Base-by-base conservation (phyloP, 208 protist genomes). In the Crithidia brevicula region DNA sequence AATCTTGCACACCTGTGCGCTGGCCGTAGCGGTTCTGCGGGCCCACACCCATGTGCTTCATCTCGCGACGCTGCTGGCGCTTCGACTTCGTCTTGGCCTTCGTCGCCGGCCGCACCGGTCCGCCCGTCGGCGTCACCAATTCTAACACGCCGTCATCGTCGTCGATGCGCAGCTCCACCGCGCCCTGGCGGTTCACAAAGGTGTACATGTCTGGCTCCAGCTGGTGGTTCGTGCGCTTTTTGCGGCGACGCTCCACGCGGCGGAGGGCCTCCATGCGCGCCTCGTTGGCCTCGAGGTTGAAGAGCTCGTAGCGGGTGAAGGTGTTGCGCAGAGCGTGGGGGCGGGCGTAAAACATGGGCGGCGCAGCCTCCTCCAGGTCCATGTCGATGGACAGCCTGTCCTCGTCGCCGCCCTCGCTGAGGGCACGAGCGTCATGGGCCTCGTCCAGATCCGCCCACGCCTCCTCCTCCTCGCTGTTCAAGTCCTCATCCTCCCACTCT, bases 121-220 rank as follows among this genome's bases (percentile, higher is more conserved):
- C 68, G 4, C 64, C 58, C 9, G 51, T 58, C 18, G 59, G 33
- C 16, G 65, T 69, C 36, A 83, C 82, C 20, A 94, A 58, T 60
- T 90, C 82, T 57, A 96, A 49, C 61, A 97, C 86, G 25, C 89
- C 88, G 62, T 97, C 92, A 52, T 97, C 92, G 52, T 95, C 89
- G 57, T 93, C 87, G 49, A 97, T 85, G 40, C 81, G 68, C 23
- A 97, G 82, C 79, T 95, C 89, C 54, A 94, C 85, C 63, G 94
- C 88, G 0, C 91, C 91, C 13, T 88, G 79, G 2, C 73, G 61
- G 64, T 94, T 92, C 30, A 96, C 65, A 64, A 96, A 93, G 0
- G 82, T 91, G 53, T 86, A 82, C 33, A 70, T 67, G 50, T 88
- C 86, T 3, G 81, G 84, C 43, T 92, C 87, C 7, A 95, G 79